Conservation (phyloP, 1,139 yeast genomes). For the Debaryomyces sp. region DNA sequence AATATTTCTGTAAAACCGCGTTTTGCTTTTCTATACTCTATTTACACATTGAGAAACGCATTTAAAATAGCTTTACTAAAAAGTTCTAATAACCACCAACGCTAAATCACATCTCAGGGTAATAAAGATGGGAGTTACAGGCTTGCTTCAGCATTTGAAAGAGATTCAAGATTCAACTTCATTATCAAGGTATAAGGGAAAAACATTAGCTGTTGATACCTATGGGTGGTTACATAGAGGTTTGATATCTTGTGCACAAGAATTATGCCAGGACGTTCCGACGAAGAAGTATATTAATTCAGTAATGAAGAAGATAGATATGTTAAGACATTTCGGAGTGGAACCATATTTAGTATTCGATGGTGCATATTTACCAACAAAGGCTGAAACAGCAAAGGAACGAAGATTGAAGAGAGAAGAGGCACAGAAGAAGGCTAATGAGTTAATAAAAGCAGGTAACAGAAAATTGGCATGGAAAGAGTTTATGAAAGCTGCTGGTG, state of each 20-base stretch:
- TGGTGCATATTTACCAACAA: conserved; percentile 85
- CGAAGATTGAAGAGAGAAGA: conserved; percentile 59
- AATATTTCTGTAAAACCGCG: neutral
- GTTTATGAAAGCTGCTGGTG: conserved; percentile 80
- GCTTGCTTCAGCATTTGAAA: conserved; percentile 73
- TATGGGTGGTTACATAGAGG: conserved; percentile 97
- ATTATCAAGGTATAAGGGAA: conserved; percentile 66
- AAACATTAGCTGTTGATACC: conserved; percentile 87
- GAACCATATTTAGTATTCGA: conserved; percentile 92
- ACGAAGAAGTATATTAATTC: conserved; percentile 68
- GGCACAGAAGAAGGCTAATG: conserved; percentile 59
- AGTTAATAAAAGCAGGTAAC: conserved; percentile 54
- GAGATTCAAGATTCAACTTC: conserved; percentile 66
- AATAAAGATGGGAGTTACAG: conserved; percentile 70
- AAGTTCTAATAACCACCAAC: neutral
- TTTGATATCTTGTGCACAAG: conserved; percentile 80
- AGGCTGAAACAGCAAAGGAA: conserved; percentile 70
- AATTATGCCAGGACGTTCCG: conserved; percentile 70
- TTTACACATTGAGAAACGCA: neutral
- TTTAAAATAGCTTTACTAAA: no score
- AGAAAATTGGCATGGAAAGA: conserved; percentile 62
- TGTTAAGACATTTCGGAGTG: conserved; percentile 70
- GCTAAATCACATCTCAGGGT: neutral
- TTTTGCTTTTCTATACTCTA: neutral
- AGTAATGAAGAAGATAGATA: conserved; percentile 61